A percentile compares a stretch with the other conserved stretches of the same genome.
Conservation (phyloP, 176 grass and related monocot species). For the Avena sativa region DNA sequence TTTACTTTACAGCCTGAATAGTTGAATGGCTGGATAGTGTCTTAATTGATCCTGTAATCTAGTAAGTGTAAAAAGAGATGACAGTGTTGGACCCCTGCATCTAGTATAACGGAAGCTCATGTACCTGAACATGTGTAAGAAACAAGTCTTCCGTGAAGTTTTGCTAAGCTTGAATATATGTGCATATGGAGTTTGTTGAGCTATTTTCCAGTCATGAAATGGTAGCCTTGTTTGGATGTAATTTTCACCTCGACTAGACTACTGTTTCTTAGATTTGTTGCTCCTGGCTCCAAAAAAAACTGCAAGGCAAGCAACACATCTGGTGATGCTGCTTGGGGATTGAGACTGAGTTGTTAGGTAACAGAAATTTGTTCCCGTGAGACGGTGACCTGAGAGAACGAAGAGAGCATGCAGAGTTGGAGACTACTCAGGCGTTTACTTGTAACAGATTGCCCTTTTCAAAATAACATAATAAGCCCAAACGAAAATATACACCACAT, state of each 20-base stretch:
- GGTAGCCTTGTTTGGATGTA: background rate
- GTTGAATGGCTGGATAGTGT: background rate
- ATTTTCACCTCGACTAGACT: background rate
- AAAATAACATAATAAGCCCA: background rate
- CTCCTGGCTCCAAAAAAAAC: background rate
- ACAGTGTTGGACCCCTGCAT: background rate
- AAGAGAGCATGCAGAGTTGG: background rate
- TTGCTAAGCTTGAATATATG: background rate
- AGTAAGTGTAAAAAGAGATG: constrained; percentile 13
- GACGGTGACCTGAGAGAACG: background rate
- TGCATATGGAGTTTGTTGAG: background rate
- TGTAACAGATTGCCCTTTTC: background rate
- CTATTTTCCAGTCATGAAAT: background rate
- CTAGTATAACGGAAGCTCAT: constrained; percentile 22
- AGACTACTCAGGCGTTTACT: constrained; percentile 13
- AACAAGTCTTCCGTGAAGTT: constrained; percentile 12
- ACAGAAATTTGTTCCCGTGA: background rate
- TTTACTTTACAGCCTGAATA: constrained; percentile 17
- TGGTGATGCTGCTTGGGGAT: constrained; percentile 2
- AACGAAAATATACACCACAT: background rate
- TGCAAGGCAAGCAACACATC: constrained; percentile 6
- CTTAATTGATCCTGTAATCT: constrained; percentile 30
- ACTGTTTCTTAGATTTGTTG: background rate
- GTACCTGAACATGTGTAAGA: constrained; percentile 2
- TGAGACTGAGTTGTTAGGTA: background rate